A percentile compares a stretch with the other conserved stretches of the same genome.
phyloP scores from a whole-genome alignment of 768 basidiomycete genomes.

The Dioszegia crocea region DNA sequence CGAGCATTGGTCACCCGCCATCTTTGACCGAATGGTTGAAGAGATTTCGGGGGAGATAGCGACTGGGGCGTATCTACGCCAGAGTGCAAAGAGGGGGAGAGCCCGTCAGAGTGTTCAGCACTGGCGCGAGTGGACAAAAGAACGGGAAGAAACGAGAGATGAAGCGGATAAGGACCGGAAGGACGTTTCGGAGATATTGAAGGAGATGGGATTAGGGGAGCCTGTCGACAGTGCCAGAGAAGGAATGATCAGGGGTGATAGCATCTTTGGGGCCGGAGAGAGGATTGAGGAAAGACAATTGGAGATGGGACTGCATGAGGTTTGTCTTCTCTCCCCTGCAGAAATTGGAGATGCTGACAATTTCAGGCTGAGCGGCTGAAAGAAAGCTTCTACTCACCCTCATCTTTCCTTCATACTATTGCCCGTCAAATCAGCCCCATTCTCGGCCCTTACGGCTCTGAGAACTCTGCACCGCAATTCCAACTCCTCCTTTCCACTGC shows the following conservation, averaged over 20 bases:
- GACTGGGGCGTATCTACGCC: slow-evolving; percentile 8
- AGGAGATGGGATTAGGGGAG: slow-evolving; percentile 24
- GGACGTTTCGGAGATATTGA: slow-evolving; percentile 19
- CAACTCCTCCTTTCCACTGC: slow-evolving; percentile 14
- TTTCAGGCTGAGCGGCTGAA: slow-evolving; percentile 26
- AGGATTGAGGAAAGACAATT: slow-evolving; percentile 29
- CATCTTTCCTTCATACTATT: slow-evolving; percentile 31
- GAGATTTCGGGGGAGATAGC: slow-evolving; percentile 11
- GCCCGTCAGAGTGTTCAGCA: slow-evolving; percentile 7
- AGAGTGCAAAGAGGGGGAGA: slow-evolving; percentile 8
- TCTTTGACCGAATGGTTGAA: slow-evolving; percentile 15
- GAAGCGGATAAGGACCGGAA: slow-evolving; percentile 9
- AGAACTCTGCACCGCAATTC: slow-evolving; percentile 2
- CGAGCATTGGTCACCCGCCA: slow-evolving; percentile 5
- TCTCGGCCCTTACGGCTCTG: not conserved
- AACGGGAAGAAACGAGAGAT: slow-evolving; percentile 19
- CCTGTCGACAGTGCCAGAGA: slow-evolving; percentile 2
- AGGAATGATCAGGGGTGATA: not conserved
- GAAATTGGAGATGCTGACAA: not conserved
- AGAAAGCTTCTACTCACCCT: slow-evolving; percentile 33
- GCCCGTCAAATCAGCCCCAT: slow-evolving; percentile 27
- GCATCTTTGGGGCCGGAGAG: not conserved
- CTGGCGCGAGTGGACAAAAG: slow-evolving; percentile 25
- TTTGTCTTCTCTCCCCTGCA: not conserved
- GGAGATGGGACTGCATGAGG: slow-evolving; percentile 29